Percentiles rank a stretch among this genome's conserved stretches.
Conservation (phyloP, 2,329 filamentous ascomycete genomes). For the Neofusicoccum parvum region DNA sequence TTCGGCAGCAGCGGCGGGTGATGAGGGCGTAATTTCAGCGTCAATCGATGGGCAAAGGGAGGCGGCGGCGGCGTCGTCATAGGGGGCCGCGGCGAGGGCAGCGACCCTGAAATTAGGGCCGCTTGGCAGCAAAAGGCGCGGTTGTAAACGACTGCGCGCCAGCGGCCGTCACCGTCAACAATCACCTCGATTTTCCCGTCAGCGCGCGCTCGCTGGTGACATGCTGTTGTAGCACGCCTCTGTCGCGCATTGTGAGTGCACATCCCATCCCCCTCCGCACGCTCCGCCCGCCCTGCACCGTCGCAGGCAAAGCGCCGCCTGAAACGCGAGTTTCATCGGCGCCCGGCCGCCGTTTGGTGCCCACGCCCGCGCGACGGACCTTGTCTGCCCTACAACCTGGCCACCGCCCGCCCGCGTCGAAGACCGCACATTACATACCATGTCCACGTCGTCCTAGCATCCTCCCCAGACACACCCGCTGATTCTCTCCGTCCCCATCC, state of each 20-base stretch:
- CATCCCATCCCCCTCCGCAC: not conserved
- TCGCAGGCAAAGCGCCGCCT: slow-evolving; percentile 8
- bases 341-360: slow-evolving; percentile 15
- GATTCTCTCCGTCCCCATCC: slow-evolving; percentile 12
- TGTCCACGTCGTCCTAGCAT: slow-evolving; percentile 1
- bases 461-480: slow-evolving; percentile 3
- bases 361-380: not conserved
- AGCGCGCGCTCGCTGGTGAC: not conserved
- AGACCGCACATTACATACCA: not conserved
- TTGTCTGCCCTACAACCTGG: slow-evolving; percentile 14
- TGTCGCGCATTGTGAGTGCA: slow-evolving; percentile 13
- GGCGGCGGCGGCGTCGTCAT: slow-evolving; percentile 13
- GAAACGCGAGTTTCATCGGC: slow-evolving; percentile 20
- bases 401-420: slow-evolving; percentile 7
- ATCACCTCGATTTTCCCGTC: not conserved
- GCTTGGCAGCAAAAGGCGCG: not conserved
- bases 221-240: not conserved
- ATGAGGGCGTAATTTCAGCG: slow-evolving; percentile 12
- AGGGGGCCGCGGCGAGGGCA: not conserved
- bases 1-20: slow-evolving; percentile 1
- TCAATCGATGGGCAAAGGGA: slow-evolving; percentile 13
- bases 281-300: not conserved
- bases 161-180: not conserved
- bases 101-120: slow-evolving; percentile 8
- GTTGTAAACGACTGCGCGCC: not conserved